Base-by-base conservation (phyloP, 1,284 basidiomycete species). In the Cryptococcus sp. region DNA sequence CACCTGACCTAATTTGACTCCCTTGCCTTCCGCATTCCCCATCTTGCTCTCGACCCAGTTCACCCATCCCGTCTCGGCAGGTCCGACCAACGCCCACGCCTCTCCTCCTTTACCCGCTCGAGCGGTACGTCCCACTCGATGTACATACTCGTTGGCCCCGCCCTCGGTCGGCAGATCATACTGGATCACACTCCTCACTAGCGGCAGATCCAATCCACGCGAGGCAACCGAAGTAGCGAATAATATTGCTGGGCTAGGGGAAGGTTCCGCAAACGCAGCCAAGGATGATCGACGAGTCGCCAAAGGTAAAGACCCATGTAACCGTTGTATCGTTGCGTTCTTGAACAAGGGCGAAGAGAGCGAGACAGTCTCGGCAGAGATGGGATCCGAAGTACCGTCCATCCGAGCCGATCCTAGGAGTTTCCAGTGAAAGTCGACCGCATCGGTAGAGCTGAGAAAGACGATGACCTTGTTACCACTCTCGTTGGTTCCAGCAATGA, bases 101-200 rank as follows among this genome's bases (percentile, higher is more conserved):
- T 97, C 88, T 42, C 85, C 85, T 11, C 79, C 77, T 52, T 78
- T 87, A 18, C 95, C 95, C 1, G 86, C 94, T 71, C 95, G 88
- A 9, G 95, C 95, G 1, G 95, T 99, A 53, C 95, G 84, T 23
- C 95, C 95, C 5, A 98, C 88, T 39, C 95, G 82, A 74, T 99
- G 95, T 5, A 98, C 84, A 63, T 99, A 98, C 71, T 99, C 95
- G 21, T 87, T 95, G 16, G 86, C 85, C 2, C 95, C 94, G 14
- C 92, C 89, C 75, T 98, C 95, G 0, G 95, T 98, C 0, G 95
- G 94, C 23, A 97, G 80, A 70, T 99, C 95, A 66, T 94, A 94
- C 67, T 98, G 95, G 28, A 98, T 78, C 48, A 99, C 93, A 3
- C 89, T 87, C 18, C 85, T 84, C 7, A 98, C 92, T n/a, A 90